Percentiles rank a stretch among this genome's conserved stretches.
Conservation (phyloP, 2,329 filamentous ascomycete species). For the Alternaria sp. region DNA sequence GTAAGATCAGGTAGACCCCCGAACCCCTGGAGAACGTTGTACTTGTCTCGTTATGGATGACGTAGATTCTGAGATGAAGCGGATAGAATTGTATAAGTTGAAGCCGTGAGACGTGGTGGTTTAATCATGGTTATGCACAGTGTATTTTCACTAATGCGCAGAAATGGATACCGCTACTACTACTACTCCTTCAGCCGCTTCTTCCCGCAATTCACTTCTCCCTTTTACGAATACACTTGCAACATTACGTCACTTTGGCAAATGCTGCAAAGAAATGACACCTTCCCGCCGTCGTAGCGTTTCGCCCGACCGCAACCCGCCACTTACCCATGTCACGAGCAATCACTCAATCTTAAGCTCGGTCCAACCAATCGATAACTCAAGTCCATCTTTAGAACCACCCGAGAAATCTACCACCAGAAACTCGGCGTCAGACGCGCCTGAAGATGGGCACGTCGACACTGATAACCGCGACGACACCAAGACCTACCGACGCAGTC, state of each 20-base stretch:
- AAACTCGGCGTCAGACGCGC: neutral
- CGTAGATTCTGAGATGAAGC: neutral
- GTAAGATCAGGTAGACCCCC: too few species aligned
- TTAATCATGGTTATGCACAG: neutral
- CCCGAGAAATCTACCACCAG: neutral
- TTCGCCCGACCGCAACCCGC: neutral
- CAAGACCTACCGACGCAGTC: neutral
- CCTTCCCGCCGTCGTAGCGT: neutral
- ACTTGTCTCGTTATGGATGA: conserved; percentile 1
- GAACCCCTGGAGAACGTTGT: neutral
- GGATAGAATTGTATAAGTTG: conserved; percentile 4
- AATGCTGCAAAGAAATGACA: neutral
- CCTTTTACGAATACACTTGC: conserved; percentile 1
- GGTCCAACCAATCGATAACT: neutral
- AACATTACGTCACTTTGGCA: neutral
- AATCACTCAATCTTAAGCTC: neutral
- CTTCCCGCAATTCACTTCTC: neutral
- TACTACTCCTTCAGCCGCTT: neutral
- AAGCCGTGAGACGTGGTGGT: neutral
- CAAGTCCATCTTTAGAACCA: neutral
- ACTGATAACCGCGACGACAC: neutral
- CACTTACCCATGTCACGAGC: too few species aligned
- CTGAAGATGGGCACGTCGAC: conserved; percentile 2
- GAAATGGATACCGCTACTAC: neutral
- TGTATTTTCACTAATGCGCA: neutral